phyloP scores from a whole-genome alignment of 2,329 filamentous ascomycete species.

The Colletotrichum aenigma region DNA sequence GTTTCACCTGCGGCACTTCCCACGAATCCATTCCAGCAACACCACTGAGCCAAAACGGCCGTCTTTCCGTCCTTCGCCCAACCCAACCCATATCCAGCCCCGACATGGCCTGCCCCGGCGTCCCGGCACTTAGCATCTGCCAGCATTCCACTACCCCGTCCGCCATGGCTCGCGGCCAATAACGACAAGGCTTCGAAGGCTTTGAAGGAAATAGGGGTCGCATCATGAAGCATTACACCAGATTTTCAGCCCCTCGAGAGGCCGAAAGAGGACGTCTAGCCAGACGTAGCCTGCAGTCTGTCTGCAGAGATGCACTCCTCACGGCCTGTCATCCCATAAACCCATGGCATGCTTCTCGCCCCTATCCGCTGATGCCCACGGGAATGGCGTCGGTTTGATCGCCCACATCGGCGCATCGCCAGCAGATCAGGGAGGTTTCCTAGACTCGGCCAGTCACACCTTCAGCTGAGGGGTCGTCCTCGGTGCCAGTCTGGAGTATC shows the following conservation, averaged over 20 bases:
- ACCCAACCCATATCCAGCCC: not conserved
- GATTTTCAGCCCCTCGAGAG: not conserved
- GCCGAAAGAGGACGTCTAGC: not conserved
- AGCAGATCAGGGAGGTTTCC: not conserved
- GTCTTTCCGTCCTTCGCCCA: not conserved
- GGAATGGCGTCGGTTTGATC: conserved; percentile 8
- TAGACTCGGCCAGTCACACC: not conserved
- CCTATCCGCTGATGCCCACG: not conserved
- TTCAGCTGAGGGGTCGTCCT: not conserved
- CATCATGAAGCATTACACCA: not conserved
- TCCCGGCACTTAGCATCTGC: not conserved
- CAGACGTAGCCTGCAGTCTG: not conserved
- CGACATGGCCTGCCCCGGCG: not conserved
- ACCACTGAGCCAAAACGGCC: not conserved
- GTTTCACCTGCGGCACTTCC: conserved; percentile 12
- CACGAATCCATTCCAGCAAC: not conserved
- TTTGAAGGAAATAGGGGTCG: not conserved
- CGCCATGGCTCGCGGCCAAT: not conserved
- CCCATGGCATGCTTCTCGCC: not conserved
- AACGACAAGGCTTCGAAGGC: not conserved
- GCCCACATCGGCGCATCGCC: conserved; percentile 2
- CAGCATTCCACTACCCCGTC: not conserved
- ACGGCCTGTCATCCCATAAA: conserved; percentile 1
- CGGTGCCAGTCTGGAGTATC: not conserved
- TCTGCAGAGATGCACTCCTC: not conserved